Percentiles rank a stretch among this genome's conserved stretches.
These are phyloP conservation scores for Phytophthora sansomeana DNA, from an alignment of 352 stramenopile species.

Conservation along the genomic window DNA sequence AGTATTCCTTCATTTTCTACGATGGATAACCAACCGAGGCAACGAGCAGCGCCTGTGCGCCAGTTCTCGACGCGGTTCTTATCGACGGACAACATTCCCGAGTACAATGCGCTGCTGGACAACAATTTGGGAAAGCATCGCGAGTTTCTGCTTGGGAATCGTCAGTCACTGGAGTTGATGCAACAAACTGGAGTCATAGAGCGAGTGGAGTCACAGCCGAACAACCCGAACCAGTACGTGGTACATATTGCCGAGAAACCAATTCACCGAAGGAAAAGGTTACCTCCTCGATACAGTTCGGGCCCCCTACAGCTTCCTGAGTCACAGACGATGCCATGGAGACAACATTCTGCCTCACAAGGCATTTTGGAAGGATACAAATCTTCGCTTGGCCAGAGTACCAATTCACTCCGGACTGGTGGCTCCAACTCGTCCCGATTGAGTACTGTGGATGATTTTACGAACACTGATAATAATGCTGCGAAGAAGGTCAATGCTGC, in stretches of 20 bases:
- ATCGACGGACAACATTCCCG: slow-evolving; percentile 67
- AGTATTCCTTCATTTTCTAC: neutral
- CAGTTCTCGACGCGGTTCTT: slow-evolving; percentile 75
- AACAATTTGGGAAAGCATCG: slow-evolving; percentile 63
- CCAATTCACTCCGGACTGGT: slow-evolving; percentile 1
- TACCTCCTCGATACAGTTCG: slow-evolving; percentile 36
- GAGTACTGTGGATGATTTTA: neutral
- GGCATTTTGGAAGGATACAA: slow-evolving; percentile 6
- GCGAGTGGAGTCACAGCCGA: slow-evolving; percentile 50
- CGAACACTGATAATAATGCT: neutral
- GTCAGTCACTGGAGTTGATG: slow-evolving; percentile 57
- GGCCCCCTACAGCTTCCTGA: slow-evolving; percentile 28
- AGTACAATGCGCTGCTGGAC: slow-evolving; percentile 79
- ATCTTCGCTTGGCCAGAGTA: neutral
- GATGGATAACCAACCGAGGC: slow-evolving; percentile 31
- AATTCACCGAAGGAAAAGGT: slow-evolving; percentile 50
- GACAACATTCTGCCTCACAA: slow-evolving; percentile 17
- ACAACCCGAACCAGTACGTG: slow-evolving; percentile 76
- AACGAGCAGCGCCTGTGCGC: slow-evolving; percentile 12
- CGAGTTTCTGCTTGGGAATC: slow-evolving; percentile 73
- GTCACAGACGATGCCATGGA: slow-evolving; percentile 26
- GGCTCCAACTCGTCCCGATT: slow-evolving; percentile 7
- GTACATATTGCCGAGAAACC: slow-evolving; percentile 66
- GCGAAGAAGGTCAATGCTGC: slow-evolving; percentile 31
- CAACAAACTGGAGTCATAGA: slow-evolving; percentile 73